Percentiles rank a stretch among this genome's conserved stretches.
Evolutionary conservation across 345 rosid species (phyloP).

Genomic region (Litchi chinensis): DNA sequence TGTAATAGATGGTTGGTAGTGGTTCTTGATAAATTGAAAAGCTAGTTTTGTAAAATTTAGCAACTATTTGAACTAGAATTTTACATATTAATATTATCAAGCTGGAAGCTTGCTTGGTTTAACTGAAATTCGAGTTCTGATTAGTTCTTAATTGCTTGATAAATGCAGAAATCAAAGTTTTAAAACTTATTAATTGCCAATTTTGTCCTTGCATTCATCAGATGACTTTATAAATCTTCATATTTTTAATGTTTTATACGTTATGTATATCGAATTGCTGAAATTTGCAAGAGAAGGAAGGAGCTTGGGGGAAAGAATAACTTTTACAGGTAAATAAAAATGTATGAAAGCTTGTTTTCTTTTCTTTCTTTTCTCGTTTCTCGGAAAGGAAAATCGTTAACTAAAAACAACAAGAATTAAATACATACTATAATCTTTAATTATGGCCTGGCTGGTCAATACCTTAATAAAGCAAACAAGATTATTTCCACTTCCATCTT

Average conservation of each 20-base stretch:
- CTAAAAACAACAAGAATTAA: too few relatives aligned
- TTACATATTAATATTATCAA: neutral
- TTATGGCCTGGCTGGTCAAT: too few relatives aligned
- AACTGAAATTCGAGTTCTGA: neutral
- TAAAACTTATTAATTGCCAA: neutral
- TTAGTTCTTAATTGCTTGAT: neutral
- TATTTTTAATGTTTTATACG: neutral
- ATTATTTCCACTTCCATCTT: too few relatives aligned
- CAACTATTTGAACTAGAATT: neutral
- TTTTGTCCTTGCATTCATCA: neutral
- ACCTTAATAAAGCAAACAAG: too few relatives aligned
- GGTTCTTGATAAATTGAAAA: neutral
- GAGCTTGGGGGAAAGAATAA: too few relatives aligned
- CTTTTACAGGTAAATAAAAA: too few relatives aligned
- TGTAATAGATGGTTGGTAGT: neutral
- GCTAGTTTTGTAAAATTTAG: too few relatives aligned
- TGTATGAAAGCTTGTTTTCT: too few relatives aligned
- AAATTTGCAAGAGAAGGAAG: neutral
- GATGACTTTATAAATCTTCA: neutral
- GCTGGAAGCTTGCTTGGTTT: neutral
- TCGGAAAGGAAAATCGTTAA: too few relatives aligned
- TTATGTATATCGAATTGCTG: neutral
- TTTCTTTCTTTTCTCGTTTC: too few relatives aligned
- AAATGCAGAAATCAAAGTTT: neutral
- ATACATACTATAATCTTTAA: too few relatives aligned